Evolutionary conservation across 2,329 filamentous ascomycete genomes (phyloP), one percentile per base, ranked within the genome.

Genomic region (Clonostachys byssicola): DNA sequence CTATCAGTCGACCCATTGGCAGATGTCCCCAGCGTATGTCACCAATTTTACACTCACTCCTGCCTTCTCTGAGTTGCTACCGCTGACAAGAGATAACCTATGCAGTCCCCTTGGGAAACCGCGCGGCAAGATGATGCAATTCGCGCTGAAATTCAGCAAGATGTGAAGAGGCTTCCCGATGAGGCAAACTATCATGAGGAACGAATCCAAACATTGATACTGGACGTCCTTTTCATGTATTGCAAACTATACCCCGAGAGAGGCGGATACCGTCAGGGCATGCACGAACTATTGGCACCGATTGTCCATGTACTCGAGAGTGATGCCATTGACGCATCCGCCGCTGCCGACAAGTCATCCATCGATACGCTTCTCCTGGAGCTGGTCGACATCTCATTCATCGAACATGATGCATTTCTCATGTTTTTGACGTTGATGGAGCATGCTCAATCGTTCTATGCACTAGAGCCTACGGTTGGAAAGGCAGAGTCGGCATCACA

Each of bases 251-350:
- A 97, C 60, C 89, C 89, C 2, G 83, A 86, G 55, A 78, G 90
- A 46, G 90, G 90, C 14, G 91, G 83, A 16, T 99, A 99, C 63
- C 83, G 94, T n/a, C 94, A 99, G 70, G 94, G 94, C 12, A 99
- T 99, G 92, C 94, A 99, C 63, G 94, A 99, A 67, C 74, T 99
- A 40, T 75, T 97, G 13, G 94, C 94, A 1, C 92, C 94, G 0
- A 83, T 99, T 36, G 72, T 96, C 7, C 90, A 90, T 77, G 88
- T 90, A 3, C 72, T 97, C 6, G 83, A 92, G 55, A 77, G 85
- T 56, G 94, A 99, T 68, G 86, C 92, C 7, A 73, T 96, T 44
- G 77, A 88, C 46, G 63, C 66, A 5, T 56, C 60, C 4, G 60
- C 65, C 4, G 60, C 66, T 40, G 60, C 61, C 2, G 49, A 59